A percentile compares a stretch with the other conserved stretches of the same genome.
Evolutionary conservation across 192 early-diverging fungal genomes (phyloP).

Genomic region (Linderina pennispora): DNA sequence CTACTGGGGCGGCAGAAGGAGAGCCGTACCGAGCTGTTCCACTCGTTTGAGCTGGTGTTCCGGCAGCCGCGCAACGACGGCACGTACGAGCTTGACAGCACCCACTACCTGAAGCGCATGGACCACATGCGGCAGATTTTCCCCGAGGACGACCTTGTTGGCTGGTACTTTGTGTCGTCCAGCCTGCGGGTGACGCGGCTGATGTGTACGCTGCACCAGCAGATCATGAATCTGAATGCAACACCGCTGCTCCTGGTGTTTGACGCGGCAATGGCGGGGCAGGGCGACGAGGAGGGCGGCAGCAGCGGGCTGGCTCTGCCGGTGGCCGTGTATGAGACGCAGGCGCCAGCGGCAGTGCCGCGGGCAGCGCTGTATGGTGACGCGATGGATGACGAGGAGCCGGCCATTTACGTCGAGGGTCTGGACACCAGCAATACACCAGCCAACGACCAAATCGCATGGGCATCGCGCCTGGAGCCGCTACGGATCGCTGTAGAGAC

Average conservation of each 20-base stretch:
- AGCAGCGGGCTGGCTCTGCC: constrained; percentile 18
- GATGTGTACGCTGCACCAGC: constrained; percentile 25
- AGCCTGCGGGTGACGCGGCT: constrained; percentile 5
- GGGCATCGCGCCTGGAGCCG: constrained; percentile 35
- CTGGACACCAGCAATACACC: constrained; percentile 2
- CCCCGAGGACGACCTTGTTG: constrained; percentile 34
- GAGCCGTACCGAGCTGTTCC: constrained; percentile 22
- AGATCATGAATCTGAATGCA: constrained; percentile 12
- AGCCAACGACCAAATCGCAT: too few species aligned
- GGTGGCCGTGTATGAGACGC: constrained; percentile 33
- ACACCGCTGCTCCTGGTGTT: constrained; percentile 38
- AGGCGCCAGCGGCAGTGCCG: constrained; percentile 12
- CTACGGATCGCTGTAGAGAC: constrained; percentile 30
- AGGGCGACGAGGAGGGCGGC: constrained; percentile 3
- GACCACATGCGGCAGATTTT: constrained; percentile 36
- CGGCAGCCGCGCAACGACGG: background rate
- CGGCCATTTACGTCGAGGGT: constrained; percentile 8
- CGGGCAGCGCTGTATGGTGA: constrained; percentile 3
- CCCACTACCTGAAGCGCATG: constrained; percentile 12
- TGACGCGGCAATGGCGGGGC: constrained; percentile 22
- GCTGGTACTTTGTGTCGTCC: constrained; percentile 35
- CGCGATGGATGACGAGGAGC: background rate
- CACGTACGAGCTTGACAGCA: constrained; percentile 9
- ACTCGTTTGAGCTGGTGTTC: constrained; percentile 40
- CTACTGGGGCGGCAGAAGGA: constrained; percentile 33